Conservation (phyloP, 2,329 filamentous ascomycete species). For the Penicillium expansum region DNA sequence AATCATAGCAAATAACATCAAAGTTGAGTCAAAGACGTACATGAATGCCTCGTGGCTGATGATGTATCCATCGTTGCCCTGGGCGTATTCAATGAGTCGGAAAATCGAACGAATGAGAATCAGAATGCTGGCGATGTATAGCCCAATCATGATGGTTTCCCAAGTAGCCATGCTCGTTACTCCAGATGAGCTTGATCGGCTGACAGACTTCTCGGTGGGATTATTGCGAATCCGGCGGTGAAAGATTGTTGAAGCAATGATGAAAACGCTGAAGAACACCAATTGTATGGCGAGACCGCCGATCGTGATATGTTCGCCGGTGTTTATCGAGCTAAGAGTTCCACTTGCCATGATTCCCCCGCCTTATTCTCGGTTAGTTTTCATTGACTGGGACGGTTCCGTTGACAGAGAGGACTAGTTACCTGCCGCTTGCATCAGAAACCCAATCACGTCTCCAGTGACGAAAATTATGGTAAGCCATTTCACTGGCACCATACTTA, state of each 20-base stretch:
- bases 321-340: neutral
- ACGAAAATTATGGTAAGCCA: slow-evolving; percentile 52
- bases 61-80: slow-evolving; percentile 23
- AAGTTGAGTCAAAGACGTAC: slow-evolving; percentile 21
- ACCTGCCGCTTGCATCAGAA: slow-evolving; percentile 43
- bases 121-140: slow-evolving; percentile 13
- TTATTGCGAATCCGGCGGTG: slow-evolving; percentile 13
- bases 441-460: slow-evolving; percentile 47
- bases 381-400: neutral
- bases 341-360: slow-evolving; percentile 11
- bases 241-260: slow-evolving; percentile 15
- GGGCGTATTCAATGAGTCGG: slow-evolving; percentile 21
- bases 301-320: slow-evolving; percentile 18
- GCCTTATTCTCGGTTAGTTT: neutral
- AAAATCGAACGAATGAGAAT: slow-evolving; percentile 23
- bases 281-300: slow-evolving; percentile 20
- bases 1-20: neutral
- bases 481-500: slow-evolving; percentile 42
- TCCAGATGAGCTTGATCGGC: neutral
- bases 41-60: slow-evolving; percentile 23
- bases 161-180: neutral
- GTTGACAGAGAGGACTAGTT: neutral
- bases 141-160: neutral
- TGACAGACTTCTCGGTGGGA: slow-evolving; percentile 8
- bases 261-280: slow-evolving; percentile 20